phyloP scores from a whole-genome alignment of 768 basidiomycete genomes.

The Suillus luteus region DNA sequence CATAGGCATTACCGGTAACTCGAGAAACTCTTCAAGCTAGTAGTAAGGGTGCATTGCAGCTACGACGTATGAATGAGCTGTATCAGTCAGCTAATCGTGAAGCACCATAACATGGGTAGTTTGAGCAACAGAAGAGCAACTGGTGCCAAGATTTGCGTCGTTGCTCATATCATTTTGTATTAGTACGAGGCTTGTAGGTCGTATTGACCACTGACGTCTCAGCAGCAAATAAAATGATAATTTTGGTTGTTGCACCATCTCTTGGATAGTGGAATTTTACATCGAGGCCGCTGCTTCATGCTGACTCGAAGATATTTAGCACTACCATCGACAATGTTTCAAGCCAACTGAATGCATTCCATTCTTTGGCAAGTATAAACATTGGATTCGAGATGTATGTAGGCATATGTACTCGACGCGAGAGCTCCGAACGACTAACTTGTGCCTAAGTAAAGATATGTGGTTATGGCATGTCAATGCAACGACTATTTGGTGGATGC shows the following conservation, averaged over 20 bases:
- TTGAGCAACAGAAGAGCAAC: neutral
- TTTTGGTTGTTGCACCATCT: conserved; percentile 39
- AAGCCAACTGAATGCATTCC: neutral
- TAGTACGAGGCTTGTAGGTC: conserved; percentile 51
- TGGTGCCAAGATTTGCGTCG: neutral
- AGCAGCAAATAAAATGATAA: conserved; percentile 51
- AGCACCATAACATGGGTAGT: neutral
- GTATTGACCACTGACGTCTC: conserved; percentile 48
- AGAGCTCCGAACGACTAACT: conserved; percentile 1
- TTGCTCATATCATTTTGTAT: neutral
- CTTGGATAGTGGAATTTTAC: neutral
- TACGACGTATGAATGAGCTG: neutral
- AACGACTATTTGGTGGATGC: neutral
- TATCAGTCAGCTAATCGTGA: neutral
- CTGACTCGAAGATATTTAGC: neutral
- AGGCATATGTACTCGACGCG: conserved; percentile 3
- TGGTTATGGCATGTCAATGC: conserved; percentile 1
- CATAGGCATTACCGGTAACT: neutral
- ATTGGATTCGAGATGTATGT: conserved; percentile 5
- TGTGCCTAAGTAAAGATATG: neutral
- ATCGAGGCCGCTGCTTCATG: neutral
- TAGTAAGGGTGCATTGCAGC: neutral
- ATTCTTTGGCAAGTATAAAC: neutral
- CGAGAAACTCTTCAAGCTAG: neutral
- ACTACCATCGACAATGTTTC: neutral